Percentiles rank a stretch among this genome's conserved stretches.
phyloP scores from a whole-genome alignment of 306 rosid species.

The apple (Malus domestica) region ASM211411v1 NC_041796.1:10160001-10160500 shows the following conservation, averaged over 20 bases:
- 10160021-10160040: neutral
- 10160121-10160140: neutral
- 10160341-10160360: accelerated
- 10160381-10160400: too few relatives aligned
- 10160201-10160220: neutral
- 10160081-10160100: neutral
- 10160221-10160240: slow-evolving; percentile 16
- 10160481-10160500: neutral
- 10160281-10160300: neutral
- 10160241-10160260: neutral
- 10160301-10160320: too few relatives aligned
- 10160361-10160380: accelerated
- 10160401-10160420: too few relatives aligned
- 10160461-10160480: neutral
- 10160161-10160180: neutral
- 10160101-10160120: neutral
- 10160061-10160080: neutral
- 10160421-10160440: too few relatives aligned
- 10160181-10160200: neutral
- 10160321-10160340: accelerated
- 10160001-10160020: neutral
- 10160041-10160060: neutral
- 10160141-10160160: neutral
- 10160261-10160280: neutral
- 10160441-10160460: too few relatives aligned